Evolutionary conservation across 768 basidiomycete genomes (phyloP).

Genomic region (Gymnopilus dilepis): DNA sequence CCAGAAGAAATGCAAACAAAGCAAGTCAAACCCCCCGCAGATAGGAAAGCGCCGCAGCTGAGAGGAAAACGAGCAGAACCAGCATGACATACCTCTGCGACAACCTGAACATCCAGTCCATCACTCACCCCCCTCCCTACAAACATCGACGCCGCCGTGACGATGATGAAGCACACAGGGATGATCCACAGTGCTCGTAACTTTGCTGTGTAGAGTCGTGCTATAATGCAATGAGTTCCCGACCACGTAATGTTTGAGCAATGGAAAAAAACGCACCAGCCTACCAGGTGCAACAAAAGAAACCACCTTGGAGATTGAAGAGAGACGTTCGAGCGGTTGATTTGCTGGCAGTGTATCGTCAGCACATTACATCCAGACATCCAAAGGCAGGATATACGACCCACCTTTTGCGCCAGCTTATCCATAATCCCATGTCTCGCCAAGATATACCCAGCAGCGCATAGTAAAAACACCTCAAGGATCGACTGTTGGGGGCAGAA

Average conservation of each 20-base stretch:
- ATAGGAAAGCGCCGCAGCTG: too few species aligned
- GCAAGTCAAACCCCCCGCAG: too few species aligned
- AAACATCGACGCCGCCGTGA: constrained; percentile 73
- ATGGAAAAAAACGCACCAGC: neutral
- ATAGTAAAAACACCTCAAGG: constrained; percentile 85
- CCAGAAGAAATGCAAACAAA: too few species aligned
- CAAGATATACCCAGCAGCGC: constrained; percentile 82
- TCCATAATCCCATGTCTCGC: constrained; percentile 83
- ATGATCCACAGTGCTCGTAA: constrained; percentile 84
- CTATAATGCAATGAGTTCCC: neutral
- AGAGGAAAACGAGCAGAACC: neutral
- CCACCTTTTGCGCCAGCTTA: constrained; percentile 86
- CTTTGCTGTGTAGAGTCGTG: constrained; percentile 53
- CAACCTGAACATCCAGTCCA: constrained; percentile 70
- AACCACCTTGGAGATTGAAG: constrained; percentile 95
- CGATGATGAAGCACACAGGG: constrained; percentile 82
- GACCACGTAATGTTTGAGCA: neutral
- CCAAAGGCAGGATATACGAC: constrained; percentile 18
- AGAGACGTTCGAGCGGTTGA: constrained; percentile 84
- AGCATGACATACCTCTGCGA: constrained; percentile 69
- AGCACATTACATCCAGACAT: neutral
- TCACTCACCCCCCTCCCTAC: constrained; percentile 67
- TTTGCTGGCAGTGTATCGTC: constrained; percentile 50
- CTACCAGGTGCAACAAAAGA: constrained; percentile 84
- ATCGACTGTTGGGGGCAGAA: constrained; percentile 64